Conservation (phyloP, 495 filamentous ascomycete genomes). For the Hypoxylon fragiforme region DNA sequence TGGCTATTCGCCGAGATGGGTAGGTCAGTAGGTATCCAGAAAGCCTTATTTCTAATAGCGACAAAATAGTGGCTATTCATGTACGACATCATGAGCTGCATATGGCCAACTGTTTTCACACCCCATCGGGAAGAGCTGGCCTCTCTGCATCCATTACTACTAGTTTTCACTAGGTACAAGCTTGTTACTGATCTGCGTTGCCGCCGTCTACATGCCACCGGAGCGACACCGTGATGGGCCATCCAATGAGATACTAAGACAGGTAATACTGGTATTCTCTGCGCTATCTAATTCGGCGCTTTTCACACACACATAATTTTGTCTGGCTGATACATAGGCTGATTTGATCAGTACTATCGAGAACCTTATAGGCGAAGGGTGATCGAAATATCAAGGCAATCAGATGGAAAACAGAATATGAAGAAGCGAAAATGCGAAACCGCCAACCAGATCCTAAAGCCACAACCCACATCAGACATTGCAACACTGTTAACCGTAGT, state of each 20-base stretch:
- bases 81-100: conserved; percentile 2
- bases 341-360: conserved; percentile 1
- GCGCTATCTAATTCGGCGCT: neutral
- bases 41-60: conserved; percentile 12
- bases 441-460: conserved; percentile 26
- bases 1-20: neutral
- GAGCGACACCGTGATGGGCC: conserved; percentile 13
- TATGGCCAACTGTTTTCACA: conserved; percentile 15
- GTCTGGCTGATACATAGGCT: neutral
- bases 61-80: conserved; percentile 3
- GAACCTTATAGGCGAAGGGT: conserved; percentile 18
- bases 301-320: neutral
- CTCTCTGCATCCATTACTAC: too few relatives aligned
- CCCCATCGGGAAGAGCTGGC: too few relatives aligned
- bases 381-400: conserved; percentile 24
- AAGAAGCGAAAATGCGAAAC: conserved; percentile 11
- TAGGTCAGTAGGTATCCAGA: neutral
- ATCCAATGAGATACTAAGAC: conserved; percentile 23
- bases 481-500: conserved; percentile 16
- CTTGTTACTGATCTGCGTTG: conserved; percentile 13
- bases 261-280: conserved; percentile 11
- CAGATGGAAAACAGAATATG: conserved; percentile 18
- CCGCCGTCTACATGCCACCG: conserved; percentile 19
- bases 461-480: conserved; percentile 21
- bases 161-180: too few relatives aligned